A percentile compares a stretch with the other conserved stretches of the same genome.
These are phyloP conservation scores for Hansfordia pulvinata DNA, from an alignment of 2,329 filamentous ascomycete genomes.

Conservation along the genomic window DNA sequence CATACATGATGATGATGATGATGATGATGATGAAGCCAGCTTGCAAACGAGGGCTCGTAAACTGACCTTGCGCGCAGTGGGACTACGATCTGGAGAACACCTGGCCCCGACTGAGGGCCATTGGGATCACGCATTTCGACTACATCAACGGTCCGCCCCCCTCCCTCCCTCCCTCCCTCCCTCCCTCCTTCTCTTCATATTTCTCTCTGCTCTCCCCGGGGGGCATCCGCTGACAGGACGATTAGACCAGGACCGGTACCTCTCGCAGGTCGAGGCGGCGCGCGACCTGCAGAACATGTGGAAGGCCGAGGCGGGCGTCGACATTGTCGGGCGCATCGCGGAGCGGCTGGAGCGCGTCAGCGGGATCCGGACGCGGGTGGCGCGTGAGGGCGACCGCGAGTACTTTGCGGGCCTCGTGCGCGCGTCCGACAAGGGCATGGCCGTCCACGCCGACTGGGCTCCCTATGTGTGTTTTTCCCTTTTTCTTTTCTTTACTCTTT, in stretches of 20 bases:
- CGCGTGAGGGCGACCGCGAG: neutral
- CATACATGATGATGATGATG: too few relatives aligned
- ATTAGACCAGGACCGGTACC: too few relatives aligned
- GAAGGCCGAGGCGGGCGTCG: slow-evolving; percentile 1
- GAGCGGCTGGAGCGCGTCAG: neutral
- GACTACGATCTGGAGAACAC: neutral
- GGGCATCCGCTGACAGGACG: too few relatives aligned
- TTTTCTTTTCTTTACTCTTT: too few relatives aligned
- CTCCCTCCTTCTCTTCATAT: too few relatives aligned
- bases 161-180: too few relatives aligned
- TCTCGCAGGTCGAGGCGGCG: neutral
- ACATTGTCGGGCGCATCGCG: neutral
- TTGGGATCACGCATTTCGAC: slow-evolving; percentile 1
- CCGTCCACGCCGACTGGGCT: neutral
- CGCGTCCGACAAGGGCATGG: neutral
- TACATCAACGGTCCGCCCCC: slow-evolving; percentile 1
- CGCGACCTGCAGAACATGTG: neutral
- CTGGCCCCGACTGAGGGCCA: neutral
- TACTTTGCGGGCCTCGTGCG: slow-evolving; percentile 1
- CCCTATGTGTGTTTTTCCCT: too few relatives aligned
- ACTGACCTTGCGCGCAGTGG: too few relatives aligned
- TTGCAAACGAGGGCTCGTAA: too few relatives aligned
- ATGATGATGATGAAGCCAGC: too few relatives aligned
- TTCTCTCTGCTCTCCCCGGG: too few relatives aligned
- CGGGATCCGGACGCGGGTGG: neutral